Base-by-base conservation (phyloP, 140 eudicot genomes). In the Stevia rebaudiana region DNA sequence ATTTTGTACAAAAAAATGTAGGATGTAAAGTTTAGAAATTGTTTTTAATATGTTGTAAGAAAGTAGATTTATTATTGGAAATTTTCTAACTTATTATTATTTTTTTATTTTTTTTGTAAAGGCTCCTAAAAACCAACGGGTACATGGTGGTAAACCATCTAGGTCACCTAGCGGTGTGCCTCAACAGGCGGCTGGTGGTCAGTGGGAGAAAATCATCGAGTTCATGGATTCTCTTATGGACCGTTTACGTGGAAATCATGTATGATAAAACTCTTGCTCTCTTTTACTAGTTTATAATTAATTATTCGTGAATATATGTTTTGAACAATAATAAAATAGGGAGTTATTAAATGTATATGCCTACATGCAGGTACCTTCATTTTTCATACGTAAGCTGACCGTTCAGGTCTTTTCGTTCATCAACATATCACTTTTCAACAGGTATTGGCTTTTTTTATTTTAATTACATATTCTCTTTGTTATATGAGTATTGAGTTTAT, bases 381-480 rank as follows among this genome's bases (percentile, higher is more conserved):
- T 88, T 75, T 94, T 94, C 76, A 85, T 94, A 82, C 89, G 99
- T 62, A 94, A 94, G 88, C 92, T 94, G 65, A 82, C 84, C n/a
- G 89, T 94, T n/a, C 97, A 94, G 63, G 99, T 88, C 61, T 94
- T 94, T 82, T 94, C 99, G 37, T 94, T 88, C 81, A 69, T 94
- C 88, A 94, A 94, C 74, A 88, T 88, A 52, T 84, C 95, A 25
- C 95, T 94, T 70, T 94, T 88, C 71, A 94, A 94, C 89, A 94
- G 99, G 99, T 94, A 86, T 18, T n/a, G 6, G 28, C 18, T 57
- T 19, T 33, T 21, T 44, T 8, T 52, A 5, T 61, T 61, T 65
- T 12, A 6, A 37, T 3, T 36, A 11, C 8, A 22, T 55, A 43
- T 42, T 37, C 57, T 70, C 61, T 37, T 43, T 25, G 52, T 36